Percentiles rank a stretch among this genome's conserved stretches.
Conservation (phyloP, 176 grass and related monocot species). For the Miscanthus lutarioriparius region DNA sequence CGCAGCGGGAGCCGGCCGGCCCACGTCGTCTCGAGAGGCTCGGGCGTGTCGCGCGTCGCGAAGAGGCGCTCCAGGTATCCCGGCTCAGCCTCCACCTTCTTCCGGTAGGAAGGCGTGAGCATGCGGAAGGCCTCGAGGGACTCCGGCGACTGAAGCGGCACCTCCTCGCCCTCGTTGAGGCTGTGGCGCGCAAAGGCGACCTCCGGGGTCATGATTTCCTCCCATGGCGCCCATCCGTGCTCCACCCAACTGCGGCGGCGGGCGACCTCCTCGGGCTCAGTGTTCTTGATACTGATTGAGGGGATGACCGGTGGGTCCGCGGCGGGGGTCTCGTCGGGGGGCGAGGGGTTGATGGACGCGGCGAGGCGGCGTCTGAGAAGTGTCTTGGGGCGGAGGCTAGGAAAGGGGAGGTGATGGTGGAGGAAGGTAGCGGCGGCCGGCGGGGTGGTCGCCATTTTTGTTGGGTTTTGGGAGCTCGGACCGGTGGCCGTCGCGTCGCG, state of each 20-base stretch:
- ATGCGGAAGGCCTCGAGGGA: slow-evolving; percentile 87
- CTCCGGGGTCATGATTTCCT: slow-evolving; percentile 81
- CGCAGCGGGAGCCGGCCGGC: slow-evolving; percentile 58
- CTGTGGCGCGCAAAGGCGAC: slow-evolving; percentile 80
- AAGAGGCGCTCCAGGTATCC: slow-evolving; percentile 72
- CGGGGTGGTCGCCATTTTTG: slow-evolving; percentile 51
- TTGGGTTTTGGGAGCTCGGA: slow-evolving; percentile 23
- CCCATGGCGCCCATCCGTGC: slow-evolving; percentile 90
- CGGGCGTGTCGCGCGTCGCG: slow-evolving; percentile 76
- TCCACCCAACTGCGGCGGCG: slow-evolving; percentile 72
- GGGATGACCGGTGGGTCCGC: slow-evolving; percentile 60
- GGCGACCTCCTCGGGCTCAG: slow-evolving; percentile 66
- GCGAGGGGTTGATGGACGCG: slow-evolving; percentile 48
- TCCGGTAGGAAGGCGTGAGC: slow-evolving; percentile 81
- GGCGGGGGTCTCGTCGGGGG: slow-evolving; percentile 51
- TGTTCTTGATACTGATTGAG: slow-evolving; percentile 39
- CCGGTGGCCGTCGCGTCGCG: slow-evolving; percentile 13
- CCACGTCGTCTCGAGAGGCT: slow-evolving; percentile 80
- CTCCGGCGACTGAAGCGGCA: slow-evolving; percentile 80
- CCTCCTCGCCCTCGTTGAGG: slow-evolving; percentile 92
- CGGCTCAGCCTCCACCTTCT: slow-evolving; percentile 79
- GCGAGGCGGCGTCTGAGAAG: slow-evolving; percentile 14
- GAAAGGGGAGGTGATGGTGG: slow-evolving; percentile 34
- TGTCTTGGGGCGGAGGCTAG: slow-evolving; percentile 40
- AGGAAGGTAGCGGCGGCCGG: slow-evolving; percentile 43